Evolutionary conservation across 257 asterid genomes (phyloP), one percentile per base, ranked within the genome.

Genomic region (Petunia secreta): DNA sequence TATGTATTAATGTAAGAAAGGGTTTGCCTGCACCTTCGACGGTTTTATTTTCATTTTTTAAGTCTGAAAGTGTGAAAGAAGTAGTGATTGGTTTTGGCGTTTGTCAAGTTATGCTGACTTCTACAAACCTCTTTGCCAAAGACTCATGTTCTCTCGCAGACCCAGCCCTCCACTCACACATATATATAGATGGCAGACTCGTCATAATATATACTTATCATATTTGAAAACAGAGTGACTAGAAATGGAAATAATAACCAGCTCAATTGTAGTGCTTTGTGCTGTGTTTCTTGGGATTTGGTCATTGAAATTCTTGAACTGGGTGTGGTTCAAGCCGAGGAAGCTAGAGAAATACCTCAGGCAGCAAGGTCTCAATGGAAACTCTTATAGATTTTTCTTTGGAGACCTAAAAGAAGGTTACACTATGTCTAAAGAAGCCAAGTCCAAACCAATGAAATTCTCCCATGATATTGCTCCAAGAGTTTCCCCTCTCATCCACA

Each of bases 301-400:
- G 54, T 80, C 63, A 25, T 80, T 83, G 83, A 83, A n/a, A 75
- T 50, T 77, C 39, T 83, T 77, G 84, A 80, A 83, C 62, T 63
- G 75, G 82, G 64, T 43, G 6, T 83, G 88, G 86, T 52, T 85
- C 2, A 66, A 40, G 9, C 88, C 88, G 9, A 85, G 68, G 77
- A 80, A 66, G 65, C 25, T 73, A 48, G 88, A 85, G 85, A 85
- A 85, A 75, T 14, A 48, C 15, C 83, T 83, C 25, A 80, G 82
- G 14, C 8, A 57, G 0, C 83, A 80, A 34, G 86, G 88, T 46
- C 55, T 85, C 48, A 37, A 15, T 4, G 88, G 86, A 39, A 83
- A 83, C 78, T 63, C 86, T 6, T 85, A 83, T 63, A 46, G 76
- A 16, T 36, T 83, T 4, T 60, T 81, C 34, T 63, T 54, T 75